These are phyloP conservation scores for Saprolegnia diclina DNA, from an alignment of 352 stramenopile genomes.

Conservation along the genomic window DNA sequence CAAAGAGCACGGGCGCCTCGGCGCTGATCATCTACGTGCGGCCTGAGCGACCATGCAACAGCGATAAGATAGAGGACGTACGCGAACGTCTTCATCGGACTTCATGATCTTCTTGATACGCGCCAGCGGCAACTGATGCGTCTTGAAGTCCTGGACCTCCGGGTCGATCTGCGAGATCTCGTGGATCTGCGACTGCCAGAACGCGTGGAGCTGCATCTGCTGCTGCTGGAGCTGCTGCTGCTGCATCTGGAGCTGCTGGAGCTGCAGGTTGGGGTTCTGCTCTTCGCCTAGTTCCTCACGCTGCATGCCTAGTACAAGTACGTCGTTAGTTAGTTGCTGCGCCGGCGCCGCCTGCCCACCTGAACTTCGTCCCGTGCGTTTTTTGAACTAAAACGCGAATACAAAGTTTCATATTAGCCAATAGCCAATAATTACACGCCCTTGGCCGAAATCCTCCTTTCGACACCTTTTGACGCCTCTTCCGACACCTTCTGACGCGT, in stretches of 20 bases:
- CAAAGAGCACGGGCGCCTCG: slow-evolving; percentile 89
- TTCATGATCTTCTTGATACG: slow-evolving; percentile 97
- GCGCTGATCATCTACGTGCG: slow-evolving; percentile 85
- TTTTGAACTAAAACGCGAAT: slow-evolving; percentile 1
- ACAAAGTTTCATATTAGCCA: slow-evolving; percentile 14
- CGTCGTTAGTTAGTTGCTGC: not conserved
- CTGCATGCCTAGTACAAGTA: slow-evolving; percentile 9
- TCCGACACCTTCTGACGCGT: not conserved
- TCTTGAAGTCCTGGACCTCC: slow-evolving; percentile 83
- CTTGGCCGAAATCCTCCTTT: slow-evolving; percentile 4
- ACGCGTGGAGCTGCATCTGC: slow-evolving; percentile 75
- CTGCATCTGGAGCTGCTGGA: slow-evolving; percentile 84
- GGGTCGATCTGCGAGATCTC: slow-evolving; percentile 85
- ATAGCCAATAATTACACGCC: slow-evolving; percentile 18
- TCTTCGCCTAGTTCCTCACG: slow-evolving; percentile 25
- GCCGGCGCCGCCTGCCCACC: not conserved
- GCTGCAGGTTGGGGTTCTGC: slow-evolving; percentile 54
- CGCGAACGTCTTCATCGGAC: slow-evolving; percentile 89
- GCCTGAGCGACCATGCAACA: not conserved
- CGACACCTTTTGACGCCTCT: slow-evolving; percentile 11
- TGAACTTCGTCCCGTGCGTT: not conserved
- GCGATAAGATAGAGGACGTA: slow-evolving; percentile 30
- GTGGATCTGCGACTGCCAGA: slow-evolving; percentile 85
- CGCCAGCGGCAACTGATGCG: slow-evolving; percentile 86
- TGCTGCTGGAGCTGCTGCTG: slow-evolving; percentile 85